Conservation (phyloP, 2,329 filamentous ascomycete species). For the Ophiostoma sp. region DNA sequence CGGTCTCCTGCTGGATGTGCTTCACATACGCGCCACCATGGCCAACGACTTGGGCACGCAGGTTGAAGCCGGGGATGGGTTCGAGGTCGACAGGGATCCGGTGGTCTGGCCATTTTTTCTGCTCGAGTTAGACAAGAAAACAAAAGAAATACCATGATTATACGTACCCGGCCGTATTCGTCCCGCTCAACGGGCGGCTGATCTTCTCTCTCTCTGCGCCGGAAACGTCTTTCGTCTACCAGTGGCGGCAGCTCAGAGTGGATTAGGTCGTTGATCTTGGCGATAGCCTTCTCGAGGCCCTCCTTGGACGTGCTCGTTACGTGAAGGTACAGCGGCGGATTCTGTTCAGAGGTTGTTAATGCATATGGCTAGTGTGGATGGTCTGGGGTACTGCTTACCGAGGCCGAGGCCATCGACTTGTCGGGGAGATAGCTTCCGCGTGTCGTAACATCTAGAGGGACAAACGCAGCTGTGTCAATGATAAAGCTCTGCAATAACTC, state of each 20-base stretch:
- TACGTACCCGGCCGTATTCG: constrained; percentile 58
- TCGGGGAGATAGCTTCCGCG: constrained; percentile 95
- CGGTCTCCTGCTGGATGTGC: constrained; percentile 92
- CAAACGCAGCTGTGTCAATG: constrained; percentile 30
- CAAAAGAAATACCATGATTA: constrained; percentile 37
- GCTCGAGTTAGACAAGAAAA: neutral
- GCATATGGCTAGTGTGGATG: neutral
- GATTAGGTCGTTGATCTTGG: constrained; percentile 90
- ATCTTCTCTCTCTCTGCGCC: constrained; percentile 62
- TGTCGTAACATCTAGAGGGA: constrained; percentile 87
- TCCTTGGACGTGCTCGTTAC: constrained; percentile 88
- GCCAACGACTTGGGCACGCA: constrained; percentile 92
- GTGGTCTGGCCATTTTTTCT: constrained; percentile 89
- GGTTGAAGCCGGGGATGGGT: constrained; percentile 87
- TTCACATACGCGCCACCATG: constrained; percentile 94
- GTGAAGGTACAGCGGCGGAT: constrained; percentile 89
- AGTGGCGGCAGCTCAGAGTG: constrained; percentile 92
- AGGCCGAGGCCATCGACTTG: constrained; percentile 91
- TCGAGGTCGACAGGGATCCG: constrained; percentile 88
- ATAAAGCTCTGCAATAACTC: neutral
- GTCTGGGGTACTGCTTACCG: constrained; percentile 49
- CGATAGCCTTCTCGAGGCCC: constrained; percentile 82
- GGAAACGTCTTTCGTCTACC: constrained; percentile 89
- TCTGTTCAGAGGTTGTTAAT: constrained; percentile 59
- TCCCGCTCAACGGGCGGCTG: constrained; percentile 63